Conservation (phyloP, 1,284 basidiomycete species). For the Malassezia brasiliensis region DNA sequence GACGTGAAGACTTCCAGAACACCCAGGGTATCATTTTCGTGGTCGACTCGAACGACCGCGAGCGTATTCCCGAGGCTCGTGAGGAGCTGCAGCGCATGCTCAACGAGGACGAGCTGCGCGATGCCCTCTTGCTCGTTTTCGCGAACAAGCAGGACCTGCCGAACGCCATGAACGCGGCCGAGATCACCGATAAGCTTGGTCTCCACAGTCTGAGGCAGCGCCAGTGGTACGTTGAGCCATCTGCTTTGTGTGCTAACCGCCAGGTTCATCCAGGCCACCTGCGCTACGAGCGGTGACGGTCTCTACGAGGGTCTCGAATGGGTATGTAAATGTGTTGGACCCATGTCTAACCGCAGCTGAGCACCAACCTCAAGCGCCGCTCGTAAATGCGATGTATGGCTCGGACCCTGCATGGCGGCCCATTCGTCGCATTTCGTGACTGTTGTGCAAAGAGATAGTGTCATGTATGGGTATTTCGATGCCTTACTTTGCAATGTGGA, state of each 20-base stretch:
- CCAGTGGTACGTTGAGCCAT: constrained; percentile 39
- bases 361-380: constrained; percentile 75
- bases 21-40: constrained; percentile 99
- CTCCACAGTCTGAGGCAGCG: constrained; percentile 92
- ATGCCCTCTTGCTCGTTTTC: constrained; percentile 96
- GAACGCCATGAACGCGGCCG: constrained; percentile 97
- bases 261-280: constrained; percentile 98
- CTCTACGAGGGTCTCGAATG: constrained; percentile 75
- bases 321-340: constrained; percentile 22
- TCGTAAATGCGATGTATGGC: constrained; percentile 50
- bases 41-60: constrained; percentile 98
- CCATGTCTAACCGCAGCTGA: constrained; percentile 51
- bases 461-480: too few relatives aligned
- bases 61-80: constrained; percentile 96
- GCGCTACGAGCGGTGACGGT: constrained; percentile 96
- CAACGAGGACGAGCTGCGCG: constrained; percentile 97
- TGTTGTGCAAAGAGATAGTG: too few relatives aligned
- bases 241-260: background rate
- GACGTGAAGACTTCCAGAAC: constrained; percentile 82
- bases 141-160: constrained; percentile 99
- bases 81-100: constrained; percentile 99
- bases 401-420: too few relatives aligned
- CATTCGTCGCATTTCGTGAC: too few relatives aligned
- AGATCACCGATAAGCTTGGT: constrained; percentile 99
- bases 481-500: too few relatives aligned